phyloP scores from a whole-genome alignment of 257 asterid genomes.

The Echium plantagineum region DNA sequence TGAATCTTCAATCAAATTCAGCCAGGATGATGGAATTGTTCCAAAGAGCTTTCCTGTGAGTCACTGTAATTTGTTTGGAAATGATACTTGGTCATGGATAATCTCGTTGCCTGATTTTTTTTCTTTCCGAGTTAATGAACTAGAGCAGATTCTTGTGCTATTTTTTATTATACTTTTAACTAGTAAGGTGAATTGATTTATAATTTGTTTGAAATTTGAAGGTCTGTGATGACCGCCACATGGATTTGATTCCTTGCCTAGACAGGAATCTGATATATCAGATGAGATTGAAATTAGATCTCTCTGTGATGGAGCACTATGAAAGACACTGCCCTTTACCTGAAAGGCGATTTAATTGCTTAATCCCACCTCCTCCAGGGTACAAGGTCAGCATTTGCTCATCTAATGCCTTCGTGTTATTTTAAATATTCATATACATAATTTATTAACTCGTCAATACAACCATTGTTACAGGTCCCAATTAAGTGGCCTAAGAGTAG shows the following conservation, averaged over 20 bases:
- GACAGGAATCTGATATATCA: conserved; percentile 93
- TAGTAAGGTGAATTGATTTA: too few species aligned
- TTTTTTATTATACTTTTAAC: background rate
- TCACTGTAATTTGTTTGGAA: conserved; percentile 6
- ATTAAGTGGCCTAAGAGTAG: conserved; percentile 94
- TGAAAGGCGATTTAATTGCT: conserved; percentile 84
- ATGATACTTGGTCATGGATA: conserved; percentile 1
- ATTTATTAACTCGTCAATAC: background rate
- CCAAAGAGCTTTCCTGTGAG: conserved; percentile 79
- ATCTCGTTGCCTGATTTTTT: background rate
- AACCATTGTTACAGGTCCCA: conserved; percentile 41
- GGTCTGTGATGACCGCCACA: conserved; percentile 98
- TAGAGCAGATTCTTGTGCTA: background rate
- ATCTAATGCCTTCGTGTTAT: conserved; percentile 3
- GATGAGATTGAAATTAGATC: conserved; percentile 81
- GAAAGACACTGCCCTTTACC: conserved; percentile 95
- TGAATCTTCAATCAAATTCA: conserved; percentile 35
- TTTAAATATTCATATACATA: conserved; percentile 4
- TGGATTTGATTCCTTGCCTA: conserved; percentile 94
- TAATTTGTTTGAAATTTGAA: conserved; percentile 12
- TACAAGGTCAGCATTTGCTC: conserved; percentile 53
- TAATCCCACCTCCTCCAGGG: conserved; percentile 95
- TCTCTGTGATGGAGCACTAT: conserved; percentile 96
- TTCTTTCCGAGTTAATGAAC: background rate
- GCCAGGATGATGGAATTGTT: conserved; percentile 47